These are phyloP conservation scores for Helotiales sp. DNA, from an alignment of 2,329 filamentous ascomycete species.

Conservation along the genomic window DNA sequence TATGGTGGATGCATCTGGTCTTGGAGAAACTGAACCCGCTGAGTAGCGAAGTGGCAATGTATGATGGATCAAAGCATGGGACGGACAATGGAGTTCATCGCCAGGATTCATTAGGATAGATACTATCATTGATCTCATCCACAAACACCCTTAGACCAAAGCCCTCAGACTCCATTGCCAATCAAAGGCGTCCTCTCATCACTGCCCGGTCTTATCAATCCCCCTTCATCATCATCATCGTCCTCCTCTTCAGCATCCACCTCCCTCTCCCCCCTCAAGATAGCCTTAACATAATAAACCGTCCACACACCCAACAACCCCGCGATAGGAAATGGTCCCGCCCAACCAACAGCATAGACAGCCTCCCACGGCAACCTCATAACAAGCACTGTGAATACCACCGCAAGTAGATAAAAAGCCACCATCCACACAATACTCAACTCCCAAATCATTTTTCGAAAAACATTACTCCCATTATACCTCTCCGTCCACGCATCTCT, in stretches of 20 bases:
- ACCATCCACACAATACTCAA: constrained; percentile 27
- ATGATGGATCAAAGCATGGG: no score
- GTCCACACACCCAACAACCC: constrained; percentile 23
- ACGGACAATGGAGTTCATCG: no score
- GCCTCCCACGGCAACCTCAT: constrained; percentile 16
- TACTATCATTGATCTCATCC: no score
- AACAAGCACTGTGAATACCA: constrained; percentile 16
- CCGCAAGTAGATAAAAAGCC: constrained; percentile 20
- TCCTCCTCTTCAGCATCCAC: constrained; percentile 3
- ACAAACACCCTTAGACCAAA: no score
- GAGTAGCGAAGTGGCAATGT: no score
- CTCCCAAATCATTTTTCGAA: constrained; percentile 41
- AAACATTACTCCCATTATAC: constrained; percentile 42
- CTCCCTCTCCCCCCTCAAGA: constrained; percentile 14
- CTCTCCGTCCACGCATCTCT: constrained; percentile 42
- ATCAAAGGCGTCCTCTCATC: neutral
- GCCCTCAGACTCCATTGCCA: neutral
- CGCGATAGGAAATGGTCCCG: constrained; percentile 22
- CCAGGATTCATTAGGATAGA: no score
- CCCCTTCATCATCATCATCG: neutral
- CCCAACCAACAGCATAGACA: constrained; percentile 28
- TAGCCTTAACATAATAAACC: constrained; percentile 22
- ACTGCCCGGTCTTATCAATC: neutral
- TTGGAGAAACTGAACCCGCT: no score
- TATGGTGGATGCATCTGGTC: no score